Conservation (phyloP, 2,329 filamentous ascomycete species). For the Talaromyces sp. region DNA sequence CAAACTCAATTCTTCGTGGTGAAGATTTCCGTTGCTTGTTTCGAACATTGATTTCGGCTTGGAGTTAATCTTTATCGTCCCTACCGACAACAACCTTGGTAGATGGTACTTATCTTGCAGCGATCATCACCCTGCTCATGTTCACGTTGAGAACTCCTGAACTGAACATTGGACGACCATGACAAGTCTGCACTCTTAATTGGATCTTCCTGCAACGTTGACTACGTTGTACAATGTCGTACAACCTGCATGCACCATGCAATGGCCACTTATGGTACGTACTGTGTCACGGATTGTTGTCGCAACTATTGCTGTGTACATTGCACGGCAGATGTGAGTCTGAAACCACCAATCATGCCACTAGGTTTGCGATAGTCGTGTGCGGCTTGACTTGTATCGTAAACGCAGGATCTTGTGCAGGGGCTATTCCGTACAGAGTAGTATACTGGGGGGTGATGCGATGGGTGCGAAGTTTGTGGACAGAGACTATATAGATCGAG, state of each 20-base stretch:
- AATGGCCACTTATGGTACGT: neutral
- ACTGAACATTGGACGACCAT: neutral
- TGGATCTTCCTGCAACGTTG: neutral
- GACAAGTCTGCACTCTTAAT: too few relatives aligned
- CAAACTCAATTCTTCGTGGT: neutral
- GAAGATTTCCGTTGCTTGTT: neutral
- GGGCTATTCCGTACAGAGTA: neutral
- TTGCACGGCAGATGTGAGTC: neutral
- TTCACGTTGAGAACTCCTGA: neutral
- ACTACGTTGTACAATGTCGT: neutral
- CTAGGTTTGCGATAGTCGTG: neutral
- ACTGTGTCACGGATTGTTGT: neutral
- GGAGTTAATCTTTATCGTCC: neutral
- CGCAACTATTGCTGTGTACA: constrained; percentile 3
- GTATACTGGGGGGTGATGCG: neutral
- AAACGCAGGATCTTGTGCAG: neutral
- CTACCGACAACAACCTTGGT: too few relatives aligned
- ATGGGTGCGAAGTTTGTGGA: neutral
- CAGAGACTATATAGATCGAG: neutral
- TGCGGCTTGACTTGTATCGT: neutral
- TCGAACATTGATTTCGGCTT: neutral
- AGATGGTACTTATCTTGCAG: neutral
- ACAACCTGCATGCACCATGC: neutral
- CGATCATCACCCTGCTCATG: neutral
- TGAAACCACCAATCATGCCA: neutral